Evolutionary conservation across 371 early-diverging fungal species (phyloP), one percentile per base, ranked within the genome.

Genomic region (Chytridium lagenaria): DNA sequence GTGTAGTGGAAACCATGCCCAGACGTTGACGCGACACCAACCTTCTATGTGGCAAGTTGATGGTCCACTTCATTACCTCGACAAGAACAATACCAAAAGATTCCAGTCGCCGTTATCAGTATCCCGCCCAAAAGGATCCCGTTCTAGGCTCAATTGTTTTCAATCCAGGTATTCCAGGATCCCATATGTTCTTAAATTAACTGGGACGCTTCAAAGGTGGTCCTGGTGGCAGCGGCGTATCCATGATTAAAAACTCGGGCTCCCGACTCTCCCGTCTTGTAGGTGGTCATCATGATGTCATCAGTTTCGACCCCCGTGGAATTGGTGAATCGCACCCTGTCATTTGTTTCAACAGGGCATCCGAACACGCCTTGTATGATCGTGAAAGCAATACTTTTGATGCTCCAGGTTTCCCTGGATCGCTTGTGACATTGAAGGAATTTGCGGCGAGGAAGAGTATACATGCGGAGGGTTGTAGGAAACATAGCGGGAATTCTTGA

Each of bases 241-340:
- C 30, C 50, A 19, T 1, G 0, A 12, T 65, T 10, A 5, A 57
- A 30, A 23, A 7, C 7, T 15, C 5, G 15, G 57, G 57, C 57
- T 7, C 5, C 7, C 57, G 30, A 5, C 5, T 77, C 23, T 40
- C 63, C 33, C 49, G 36, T 12, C 23, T 67, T 23, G 34, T 72
- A 49, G 74, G 69, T 23, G 72, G 72, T 10, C 59, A 68, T 3
- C 71, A 71, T 40, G 80, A 80, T 49, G 36, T 77, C 34, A 67
- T 80, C 67, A 75, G 80, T 23, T 80, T 77, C 52, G 80, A 80
- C 39, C 77, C 77, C 23, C 67, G 80, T 38, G 80, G 80, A n/a
- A 59, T 77, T 16, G 76, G 68, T 5, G 12, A 34, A 1, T 69
- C 67, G 52, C 26, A 66, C 12, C 49, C 80, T 23, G 50, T 80